Conservation (phyloP, 2,329 filamentous ascomycete genomes). For the Pseudogymnoascus sp. region DNA sequence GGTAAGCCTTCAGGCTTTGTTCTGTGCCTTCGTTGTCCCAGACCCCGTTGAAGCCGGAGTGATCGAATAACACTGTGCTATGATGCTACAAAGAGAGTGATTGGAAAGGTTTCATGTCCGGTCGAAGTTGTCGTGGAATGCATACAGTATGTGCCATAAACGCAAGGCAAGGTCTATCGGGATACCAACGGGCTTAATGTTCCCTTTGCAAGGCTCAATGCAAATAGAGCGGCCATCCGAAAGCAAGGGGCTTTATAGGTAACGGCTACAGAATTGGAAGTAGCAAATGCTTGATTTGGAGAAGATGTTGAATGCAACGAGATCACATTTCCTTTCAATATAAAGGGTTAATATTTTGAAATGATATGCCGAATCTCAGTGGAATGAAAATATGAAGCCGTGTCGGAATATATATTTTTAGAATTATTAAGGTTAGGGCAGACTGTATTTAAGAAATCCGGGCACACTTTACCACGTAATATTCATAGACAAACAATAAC, state of each 20-base stretch:
- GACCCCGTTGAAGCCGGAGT: neutral
- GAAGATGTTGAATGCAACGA: neutral
- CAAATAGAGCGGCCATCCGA: neutral
- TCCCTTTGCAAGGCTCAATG: neutral
- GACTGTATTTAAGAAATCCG: neutral
- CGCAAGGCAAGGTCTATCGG: neutral
- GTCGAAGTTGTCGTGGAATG: neutral
- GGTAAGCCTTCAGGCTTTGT: neutral
- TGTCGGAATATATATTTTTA: neutral
- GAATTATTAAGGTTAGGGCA: neutral
- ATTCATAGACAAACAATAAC: neutral
- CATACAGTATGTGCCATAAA: neutral
- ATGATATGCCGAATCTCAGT: neutral
- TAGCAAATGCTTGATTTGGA: neutral
- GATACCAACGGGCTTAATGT: neutral
- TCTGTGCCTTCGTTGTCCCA: neutral
- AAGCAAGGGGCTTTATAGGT: neutral
- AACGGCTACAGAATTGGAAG: neutral
- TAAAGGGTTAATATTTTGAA: neutral
- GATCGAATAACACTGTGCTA: too few relatives aligned
- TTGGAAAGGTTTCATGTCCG: neutral
- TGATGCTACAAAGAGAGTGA: neutral
- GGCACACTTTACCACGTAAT: neutral
- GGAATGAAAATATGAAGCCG: neutral
- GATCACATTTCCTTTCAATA: neutral